Percentiles rank a stretch among this genome's conserved stretches.
Conservation (phyloP, 331 rosid genomes). For the Malus hybrid region DNA sequence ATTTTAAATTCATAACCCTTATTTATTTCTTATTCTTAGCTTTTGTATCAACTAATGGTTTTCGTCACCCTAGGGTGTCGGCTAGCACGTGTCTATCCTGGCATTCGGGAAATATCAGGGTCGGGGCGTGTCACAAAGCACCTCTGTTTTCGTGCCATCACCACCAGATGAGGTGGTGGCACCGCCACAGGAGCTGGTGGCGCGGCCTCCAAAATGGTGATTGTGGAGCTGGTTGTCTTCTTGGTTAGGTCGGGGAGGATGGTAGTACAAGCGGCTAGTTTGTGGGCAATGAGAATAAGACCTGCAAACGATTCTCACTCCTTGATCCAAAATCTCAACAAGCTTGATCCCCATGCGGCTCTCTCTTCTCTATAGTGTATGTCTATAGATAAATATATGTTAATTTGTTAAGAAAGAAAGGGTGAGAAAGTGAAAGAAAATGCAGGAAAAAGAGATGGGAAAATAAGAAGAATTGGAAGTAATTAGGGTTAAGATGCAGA, state of each 20-base stretch:
- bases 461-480: neutral
- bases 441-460: neutral
- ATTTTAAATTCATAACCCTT: too few relatives aligned
- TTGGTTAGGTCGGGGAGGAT: neutral
- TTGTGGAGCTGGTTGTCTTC: neutral
- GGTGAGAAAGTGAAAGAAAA: neutral
- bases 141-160: neutral
- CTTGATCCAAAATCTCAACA: constrained; percentile 43
- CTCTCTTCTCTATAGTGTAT: neutral
- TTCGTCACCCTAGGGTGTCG: too few relatives aligned
- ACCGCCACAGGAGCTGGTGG: neutral
- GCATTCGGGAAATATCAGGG: too few relatives aligned
- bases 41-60: too few relatives aligned
- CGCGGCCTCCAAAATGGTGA: neutral
- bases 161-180: neutral
- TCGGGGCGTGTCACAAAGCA: too few relatives aligned
- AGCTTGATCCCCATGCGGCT: constrained; percentile 33
- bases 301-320: constrained; percentile 35
- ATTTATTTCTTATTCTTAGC: too few relatives aligned
- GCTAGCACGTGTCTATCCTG: too few relatives aligned
- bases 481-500: neutral
- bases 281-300: neutral
- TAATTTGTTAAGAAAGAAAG: neutral
- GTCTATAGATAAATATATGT: neutral
- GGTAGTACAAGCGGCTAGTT: neutral